phyloP scores from a whole-genome alignment of 371 early-diverging fungal species.

The Apophysomyces sp. region DNA sequence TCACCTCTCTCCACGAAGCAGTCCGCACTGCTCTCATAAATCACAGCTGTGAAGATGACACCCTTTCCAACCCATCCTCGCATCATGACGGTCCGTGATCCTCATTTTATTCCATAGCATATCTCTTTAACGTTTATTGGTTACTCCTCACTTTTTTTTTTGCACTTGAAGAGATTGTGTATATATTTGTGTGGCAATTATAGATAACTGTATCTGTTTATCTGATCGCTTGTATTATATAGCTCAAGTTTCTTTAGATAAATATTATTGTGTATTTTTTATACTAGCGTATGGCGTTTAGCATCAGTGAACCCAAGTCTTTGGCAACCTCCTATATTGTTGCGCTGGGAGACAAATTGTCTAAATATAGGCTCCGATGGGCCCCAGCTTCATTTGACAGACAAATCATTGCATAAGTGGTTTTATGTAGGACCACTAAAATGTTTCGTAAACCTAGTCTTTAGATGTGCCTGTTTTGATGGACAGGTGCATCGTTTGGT shows the following conservation, averaged over 20 bases:
- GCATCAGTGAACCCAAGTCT: no score
- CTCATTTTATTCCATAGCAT: background rate
- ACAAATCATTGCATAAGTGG: no score
- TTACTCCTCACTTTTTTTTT: background rate
- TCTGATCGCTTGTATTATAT: background rate
- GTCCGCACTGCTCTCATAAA: slow-evolving; percentile 15
- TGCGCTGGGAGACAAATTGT: no score
- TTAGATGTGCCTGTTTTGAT: no score
- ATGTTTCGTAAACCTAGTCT: no score
- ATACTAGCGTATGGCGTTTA: background rate
- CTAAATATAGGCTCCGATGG: no score
- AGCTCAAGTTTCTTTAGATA: background rate
- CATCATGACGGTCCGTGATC: background rate
- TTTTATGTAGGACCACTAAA: no score
- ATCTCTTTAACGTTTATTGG: background rate
- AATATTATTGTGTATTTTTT: background rate
- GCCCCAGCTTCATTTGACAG: no score
- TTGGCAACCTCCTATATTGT: no score
- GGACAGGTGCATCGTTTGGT: no score
- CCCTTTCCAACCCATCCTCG: background rate
- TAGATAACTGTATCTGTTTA: background rate
- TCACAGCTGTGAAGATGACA: background rate
- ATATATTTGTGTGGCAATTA: background rate
- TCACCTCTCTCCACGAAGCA: slow-evolving; percentile 26
- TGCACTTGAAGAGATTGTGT: background rate